Evolutionary conservation across 148 eudicot species (phyloP).

Genomic region (Fagopyrum homotropicum): DNA sequence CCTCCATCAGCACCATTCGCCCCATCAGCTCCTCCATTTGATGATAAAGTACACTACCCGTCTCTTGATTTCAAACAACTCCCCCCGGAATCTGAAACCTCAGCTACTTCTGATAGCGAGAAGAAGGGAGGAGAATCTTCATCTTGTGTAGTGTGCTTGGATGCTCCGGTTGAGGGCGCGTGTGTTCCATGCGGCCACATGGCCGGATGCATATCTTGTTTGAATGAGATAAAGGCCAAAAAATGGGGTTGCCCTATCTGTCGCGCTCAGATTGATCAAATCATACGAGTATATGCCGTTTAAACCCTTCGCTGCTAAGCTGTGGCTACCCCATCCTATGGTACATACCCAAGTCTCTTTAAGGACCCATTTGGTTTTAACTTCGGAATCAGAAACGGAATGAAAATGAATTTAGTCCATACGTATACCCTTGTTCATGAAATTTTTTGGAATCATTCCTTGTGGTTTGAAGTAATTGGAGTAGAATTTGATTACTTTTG

Average conservation of each 20-base stretch:
- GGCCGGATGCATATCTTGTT: conserved; percentile 95
- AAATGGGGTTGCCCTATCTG: conserved; percentile 97
- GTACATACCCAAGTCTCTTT: too few species aligned
- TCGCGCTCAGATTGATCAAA: conserved; percentile 72
- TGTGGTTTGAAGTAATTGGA: too few species aligned
- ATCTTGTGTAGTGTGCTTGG: conserved; percentile 83
- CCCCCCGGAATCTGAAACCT: conserved; percentile 15
- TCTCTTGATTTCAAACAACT: conserved; percentile 40
- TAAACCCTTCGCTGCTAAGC: conserved; percentile 5
- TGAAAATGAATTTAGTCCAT: too few species aligned
- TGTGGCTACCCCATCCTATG: too few species aligned
- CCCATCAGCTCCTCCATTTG: conserved; percentile 50
- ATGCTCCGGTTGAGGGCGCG: conserved; percentile 87
- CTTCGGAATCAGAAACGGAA: too few species aligned
- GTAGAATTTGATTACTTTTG: too few species aligned
- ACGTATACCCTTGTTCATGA: too few species aligned
- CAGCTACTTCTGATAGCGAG: conserved; percentile 21
- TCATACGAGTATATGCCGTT: conserved; percentile 73
- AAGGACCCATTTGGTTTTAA: too few species aligned
- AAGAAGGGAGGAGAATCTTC: conserved; percentile 40
- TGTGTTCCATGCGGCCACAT: conserved; percentile 97
- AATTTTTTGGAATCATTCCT: too few species aligned
- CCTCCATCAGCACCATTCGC: conserved; percentile 64
- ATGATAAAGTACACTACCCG: conserved; percentile 69
- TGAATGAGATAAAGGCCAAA: conserved; percentile 67